Percentiles rank a stretch among this genome's conserved stretches.
phyloP scores from a whole-genome alignment of 2,329 filamentous ascomycete species.

The Biscogniauxia sp. region DNA sequence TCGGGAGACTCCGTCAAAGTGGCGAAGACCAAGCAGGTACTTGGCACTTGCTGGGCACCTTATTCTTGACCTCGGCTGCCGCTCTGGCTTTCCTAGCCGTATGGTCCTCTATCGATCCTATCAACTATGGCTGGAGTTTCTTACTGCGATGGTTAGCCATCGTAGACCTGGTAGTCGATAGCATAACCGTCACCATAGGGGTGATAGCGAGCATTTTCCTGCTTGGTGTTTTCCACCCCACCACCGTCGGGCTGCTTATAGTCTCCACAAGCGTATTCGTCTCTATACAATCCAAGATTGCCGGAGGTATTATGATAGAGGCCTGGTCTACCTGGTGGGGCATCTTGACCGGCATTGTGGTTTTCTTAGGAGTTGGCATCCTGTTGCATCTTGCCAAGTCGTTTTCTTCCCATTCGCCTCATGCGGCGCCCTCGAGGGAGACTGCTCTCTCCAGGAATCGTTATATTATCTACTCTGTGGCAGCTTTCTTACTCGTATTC shows the following conservation, averaged over 20 bases:
- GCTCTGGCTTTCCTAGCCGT: conserved; percentile 25
- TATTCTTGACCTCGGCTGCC: conserved; percentile 23
- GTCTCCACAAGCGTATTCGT: conserved; percentile 24
- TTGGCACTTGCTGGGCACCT: conserved; percentile 24
- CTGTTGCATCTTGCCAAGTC: conserved; percentile 20
- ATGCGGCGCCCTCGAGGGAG: conserved; percentile 10
- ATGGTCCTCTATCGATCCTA: conserved; percentile 28
- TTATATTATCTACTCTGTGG: conserved; percentile 15
- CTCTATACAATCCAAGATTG: conserved; percentile 23
- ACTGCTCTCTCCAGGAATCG: conserved; percentile 17
- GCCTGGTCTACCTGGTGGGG: conserved; percentile 26
- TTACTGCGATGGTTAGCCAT: conserved; percentile 27
- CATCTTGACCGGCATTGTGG: conserved; percentile 16
- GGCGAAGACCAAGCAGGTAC: conserved; percentile 20
- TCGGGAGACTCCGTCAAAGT: conserved; percentile 28
- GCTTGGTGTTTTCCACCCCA: conserved; percentile 27
- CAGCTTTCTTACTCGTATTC: conserved; percentile 21
- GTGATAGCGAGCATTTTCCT: conserved; percentile 29
- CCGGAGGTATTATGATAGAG: conserved; percentile 22
- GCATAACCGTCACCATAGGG: conserved; percentile 20
- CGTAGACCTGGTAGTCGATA: conserved; percentile 32
- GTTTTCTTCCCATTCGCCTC: conserved; percentile 1
- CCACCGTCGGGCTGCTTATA: conserved; percentile 28
- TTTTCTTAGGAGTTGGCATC: conserved; percentile 25
- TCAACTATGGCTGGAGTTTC: conserved; percentile 32